Conservation (phyloP, 345 rosid species). For the Cardamine resedifolia region DNA sequence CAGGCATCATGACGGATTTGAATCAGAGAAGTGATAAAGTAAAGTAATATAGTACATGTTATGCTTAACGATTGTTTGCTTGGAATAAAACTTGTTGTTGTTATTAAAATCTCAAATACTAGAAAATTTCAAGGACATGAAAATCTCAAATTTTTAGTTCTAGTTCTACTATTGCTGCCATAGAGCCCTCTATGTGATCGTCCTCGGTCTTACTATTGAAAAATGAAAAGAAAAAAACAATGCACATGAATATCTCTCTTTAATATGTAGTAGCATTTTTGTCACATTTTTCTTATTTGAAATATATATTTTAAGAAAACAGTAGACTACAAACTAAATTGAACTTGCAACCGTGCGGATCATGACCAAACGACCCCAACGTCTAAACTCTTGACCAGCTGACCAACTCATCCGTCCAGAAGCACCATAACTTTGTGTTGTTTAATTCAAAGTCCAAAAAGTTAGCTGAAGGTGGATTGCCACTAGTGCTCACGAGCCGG, state of each 20-base stretch:
- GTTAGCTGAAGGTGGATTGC: background rate
- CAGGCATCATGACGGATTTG: background rate
- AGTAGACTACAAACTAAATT: background rate
- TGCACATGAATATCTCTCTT: background rate
- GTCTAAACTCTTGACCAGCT: background rate
- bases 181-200: background rate
- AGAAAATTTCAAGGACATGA: too few species aligned
- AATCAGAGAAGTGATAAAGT: too few species aligned
- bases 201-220: background rate
- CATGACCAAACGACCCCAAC: background rate
- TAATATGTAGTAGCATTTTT: background rate
- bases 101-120: too few species aligned
- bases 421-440: background rate
- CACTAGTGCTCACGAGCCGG: background rate
- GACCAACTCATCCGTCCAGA: background rate
- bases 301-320: too few species aligned
- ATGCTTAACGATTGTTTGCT: too few species aligned
- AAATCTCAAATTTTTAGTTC: too few species aligned
- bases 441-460: conserved; percentile 12
- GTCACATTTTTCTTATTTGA: background rate
- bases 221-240: background rate
- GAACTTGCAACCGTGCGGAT: background rate
- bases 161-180: background rate
- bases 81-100: too few species aligned
- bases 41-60: too few species aligned